Conservation (phyloP, 164 flowering plant genomes). For the Chimonanthus praecox region DNA sequence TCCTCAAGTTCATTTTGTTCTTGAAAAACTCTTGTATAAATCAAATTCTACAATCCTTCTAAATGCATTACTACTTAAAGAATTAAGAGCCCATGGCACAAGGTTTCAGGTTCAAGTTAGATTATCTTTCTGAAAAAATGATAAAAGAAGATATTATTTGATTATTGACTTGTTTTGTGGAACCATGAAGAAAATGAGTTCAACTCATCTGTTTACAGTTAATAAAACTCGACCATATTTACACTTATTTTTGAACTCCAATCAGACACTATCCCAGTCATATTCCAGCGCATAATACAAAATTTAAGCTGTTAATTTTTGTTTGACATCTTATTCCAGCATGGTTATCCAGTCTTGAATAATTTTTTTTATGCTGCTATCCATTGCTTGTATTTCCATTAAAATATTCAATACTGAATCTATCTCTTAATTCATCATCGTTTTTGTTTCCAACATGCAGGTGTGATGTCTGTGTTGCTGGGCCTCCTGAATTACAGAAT, state of each 20-base stretch:
- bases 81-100: too few species aligned
- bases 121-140: too few species aligned
- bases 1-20: not conserved
- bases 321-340: not conserved
- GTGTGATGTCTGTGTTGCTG: slow-evolving; percentile 78
- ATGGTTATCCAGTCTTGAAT: not conserved
- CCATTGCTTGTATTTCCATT: too few species aligned
- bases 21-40: not conserved
- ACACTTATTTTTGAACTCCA: too few species aligned
- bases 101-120: too few species aligned
- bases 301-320: not conserved
- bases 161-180: not conserved
- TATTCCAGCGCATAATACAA: not conserved
- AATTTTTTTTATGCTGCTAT: too few species aligned
- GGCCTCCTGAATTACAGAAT: slow-evolving; percentile 64
- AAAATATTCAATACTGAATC: too few species aligned
- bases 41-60: not conserved
- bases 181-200: not conserved
- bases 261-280: not conserved
- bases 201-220: not conserved
- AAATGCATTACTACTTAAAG: not conserved
- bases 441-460: slow-evolving; percentile 25
- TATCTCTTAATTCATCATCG: too few species aligned
- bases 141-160: too few species aligned
- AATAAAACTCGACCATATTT: not conserved